Percentiles rank a stretch among this genome's conserved stretches.
Conservation (phyloP, 768 basidiomycete species). For the Lepiota subincarnata region DNA sequence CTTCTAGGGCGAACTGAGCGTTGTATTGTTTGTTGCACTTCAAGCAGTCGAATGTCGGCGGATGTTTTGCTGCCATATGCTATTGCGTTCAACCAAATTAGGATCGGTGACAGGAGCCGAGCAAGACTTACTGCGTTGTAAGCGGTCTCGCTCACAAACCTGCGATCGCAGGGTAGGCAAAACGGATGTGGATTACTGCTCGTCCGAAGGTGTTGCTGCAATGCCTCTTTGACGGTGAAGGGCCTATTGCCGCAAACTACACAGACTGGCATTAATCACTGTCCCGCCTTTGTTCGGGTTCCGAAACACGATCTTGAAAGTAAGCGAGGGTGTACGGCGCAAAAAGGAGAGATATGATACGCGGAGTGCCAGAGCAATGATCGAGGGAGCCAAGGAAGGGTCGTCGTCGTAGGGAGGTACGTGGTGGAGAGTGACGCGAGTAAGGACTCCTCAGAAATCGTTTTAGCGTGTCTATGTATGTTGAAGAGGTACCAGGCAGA, state of each 20-base stretch:
- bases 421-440: slow-evolving; percentile 4
- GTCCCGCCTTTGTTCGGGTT: not conserved
- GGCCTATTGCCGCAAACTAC: slow-evolving; percentile 31
- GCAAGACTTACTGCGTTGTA: slow-evolving; percentile 31
- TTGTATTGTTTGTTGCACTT: slow-evolving; percentile 29
- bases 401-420: not conserved
- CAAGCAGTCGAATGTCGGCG: slow-evolving; percentile 38
- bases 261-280: slow-evolving; percentile 30
- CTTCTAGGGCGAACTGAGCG: slow-evolving; percentile 34
- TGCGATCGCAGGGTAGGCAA: slow-evolving; percentile 30
- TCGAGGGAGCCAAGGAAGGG: slow-evolving; percentile 4
- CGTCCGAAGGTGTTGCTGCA: slow-evolving; percentile 34
- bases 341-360: slow-evolving; percentile 5
- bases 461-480: slow-evolving; percentile 10
- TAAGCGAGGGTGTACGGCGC: not conserved
- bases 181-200: slow-evolving; percentile 32
- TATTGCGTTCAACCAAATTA: slow-evolving; percentile 12
- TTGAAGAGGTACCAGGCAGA: slow-evolving; percentile 3
- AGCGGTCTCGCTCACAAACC: slow-evolving; percentile 31
- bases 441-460: not conserved
- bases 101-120: not conserved
- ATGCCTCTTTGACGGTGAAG: slow-evolving; percentile 32
- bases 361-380: slow-evolving; percentile 7
- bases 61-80: slow-evolving; percentile 40
- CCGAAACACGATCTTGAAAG: not conserved